Evolutionary conservation across 1,284 basidiomycete species (phyloP).

Genomic region (Moesziomyces sp.): DNA sequence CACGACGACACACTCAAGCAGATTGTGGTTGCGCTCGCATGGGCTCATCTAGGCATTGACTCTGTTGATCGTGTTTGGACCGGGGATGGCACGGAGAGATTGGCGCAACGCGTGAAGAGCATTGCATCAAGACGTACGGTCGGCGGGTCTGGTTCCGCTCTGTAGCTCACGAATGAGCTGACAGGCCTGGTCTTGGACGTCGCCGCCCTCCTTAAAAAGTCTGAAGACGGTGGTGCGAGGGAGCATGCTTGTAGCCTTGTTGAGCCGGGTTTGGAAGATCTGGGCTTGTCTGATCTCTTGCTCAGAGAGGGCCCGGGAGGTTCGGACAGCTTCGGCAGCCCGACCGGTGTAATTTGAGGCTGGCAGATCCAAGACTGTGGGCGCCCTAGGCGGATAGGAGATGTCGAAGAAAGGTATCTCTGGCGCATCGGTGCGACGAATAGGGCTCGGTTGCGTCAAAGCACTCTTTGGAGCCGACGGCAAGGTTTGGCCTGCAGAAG

Average conservation of each 20-base stretch:
- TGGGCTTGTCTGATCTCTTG: constrained; percentile 37
- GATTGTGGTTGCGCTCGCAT: no score
- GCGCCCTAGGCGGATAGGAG: constrained; percentile 30
- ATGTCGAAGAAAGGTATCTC: constrained; percentile 31
- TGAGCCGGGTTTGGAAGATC: constrained; percentile 35
- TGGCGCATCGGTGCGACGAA: constrained; percentile 5
- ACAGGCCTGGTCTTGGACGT: constrained; percentile 36
- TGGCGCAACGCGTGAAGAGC: no score
- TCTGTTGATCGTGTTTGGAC: no score
- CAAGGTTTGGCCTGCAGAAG: not conserved
- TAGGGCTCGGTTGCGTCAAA: constrained; percentile 18
- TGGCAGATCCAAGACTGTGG: constrained; percentile 24
- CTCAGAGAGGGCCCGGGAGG: constrained; percentile 26
- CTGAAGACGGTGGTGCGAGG: constrained; percentile 48
- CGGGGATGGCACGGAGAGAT: not conserved
- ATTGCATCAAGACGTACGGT: constrained; percentile 13
- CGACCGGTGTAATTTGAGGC: constrained; percentile 13
- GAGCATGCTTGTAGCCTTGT: constrained; percentile 39
- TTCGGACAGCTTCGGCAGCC: constrained; percentile 1
- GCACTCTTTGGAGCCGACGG: constrained; percentile 26
- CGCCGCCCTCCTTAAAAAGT: constrained; percentile 40
- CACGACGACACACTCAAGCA: no score
- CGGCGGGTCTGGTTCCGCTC: constrained; percentile 42
- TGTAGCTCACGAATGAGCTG: constrained; percentile 44
- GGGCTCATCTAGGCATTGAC: no score